phyloP scores from a whole-genome alignment of 1,139 yeast genomes.

The Pichia terricola region DNA sequence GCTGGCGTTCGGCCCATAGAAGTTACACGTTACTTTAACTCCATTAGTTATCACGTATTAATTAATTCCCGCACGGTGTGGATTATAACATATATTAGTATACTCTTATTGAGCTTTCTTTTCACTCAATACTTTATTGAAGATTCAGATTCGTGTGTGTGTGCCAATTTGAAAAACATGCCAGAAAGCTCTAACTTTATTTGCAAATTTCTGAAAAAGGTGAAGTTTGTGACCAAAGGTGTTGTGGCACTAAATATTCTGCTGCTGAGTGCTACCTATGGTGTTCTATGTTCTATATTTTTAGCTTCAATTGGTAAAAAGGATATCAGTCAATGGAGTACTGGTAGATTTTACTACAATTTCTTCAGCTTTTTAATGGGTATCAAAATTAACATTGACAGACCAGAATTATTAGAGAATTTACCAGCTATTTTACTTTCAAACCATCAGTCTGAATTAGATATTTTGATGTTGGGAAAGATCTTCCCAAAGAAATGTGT shows the following conservation, averaged over 20 bases:
- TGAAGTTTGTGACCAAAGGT: conserved; percentile 49
- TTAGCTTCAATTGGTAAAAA: conserved; percentile 64
- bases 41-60: no score
- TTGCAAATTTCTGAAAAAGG: conserved; percentile 7
- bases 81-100: no score
- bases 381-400: conserved; percentile 56
- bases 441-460: conserved; percentile 89
- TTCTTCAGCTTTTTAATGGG: conserved; percentile 56
- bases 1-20: no score
- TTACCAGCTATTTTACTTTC: conserved; percentile 76
- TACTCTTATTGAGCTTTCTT: no score
- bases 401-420: conserved; percentile 43
- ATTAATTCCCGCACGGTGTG: no score
- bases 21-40: no score
- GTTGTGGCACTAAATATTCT: conserved; percentile 43
- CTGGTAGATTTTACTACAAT: conserved; percentile 73
- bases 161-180: no score
- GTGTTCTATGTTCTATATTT: conserved; percentile 65
- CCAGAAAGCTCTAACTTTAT: no score
- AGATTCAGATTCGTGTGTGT: no score
- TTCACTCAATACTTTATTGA: no score
- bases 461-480: conserved; percentile 68
- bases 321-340: conserved; percentile 79
- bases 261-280: conserved; percentile 58
- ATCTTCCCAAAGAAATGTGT: conserved; percentile 84